These are phyloP conservation scores for Arthromyces matolae DNA, from an alignment of 768 basidiomycete genomes.

Conservation along the genomic window DNA sequence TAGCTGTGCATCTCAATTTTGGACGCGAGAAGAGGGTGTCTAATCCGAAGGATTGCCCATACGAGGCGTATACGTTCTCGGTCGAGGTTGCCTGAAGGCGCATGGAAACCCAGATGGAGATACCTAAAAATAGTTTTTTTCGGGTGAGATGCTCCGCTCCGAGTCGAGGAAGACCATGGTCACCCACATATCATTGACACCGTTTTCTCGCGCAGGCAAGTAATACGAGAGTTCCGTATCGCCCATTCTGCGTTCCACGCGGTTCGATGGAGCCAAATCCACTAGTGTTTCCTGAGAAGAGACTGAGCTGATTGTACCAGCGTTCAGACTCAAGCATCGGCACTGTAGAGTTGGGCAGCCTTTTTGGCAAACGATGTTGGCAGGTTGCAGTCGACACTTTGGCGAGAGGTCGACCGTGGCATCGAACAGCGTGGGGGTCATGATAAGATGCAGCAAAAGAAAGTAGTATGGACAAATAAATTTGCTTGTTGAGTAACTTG, in stretches of 20 bases:
- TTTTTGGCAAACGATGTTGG: background rate
- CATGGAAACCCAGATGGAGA: slow-evolving; percentile 65
- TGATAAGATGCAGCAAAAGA: too few species aligned
- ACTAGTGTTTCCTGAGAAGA: slow-evolving; percentile 19
- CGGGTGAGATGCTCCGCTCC: background rate
- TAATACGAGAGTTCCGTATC: slow-evolving; percentile 80
- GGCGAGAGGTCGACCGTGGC: background rate
- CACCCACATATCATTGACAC: slow-evolving; percentile 83
- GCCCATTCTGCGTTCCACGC: slow-evolving; percentile 55
- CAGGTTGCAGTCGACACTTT: background rate
- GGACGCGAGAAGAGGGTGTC: slow-evolving; percentile 73
- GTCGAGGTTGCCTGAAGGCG: slow-evolving; percentile 39
- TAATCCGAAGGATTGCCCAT: slow-evolving; percentile 69
- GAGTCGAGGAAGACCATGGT: background rate
- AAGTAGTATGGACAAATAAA: too few species aligned
- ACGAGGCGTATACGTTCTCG: slow-evolving; percentile 49
- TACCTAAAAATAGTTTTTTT: slow-evolving; percentile 49
- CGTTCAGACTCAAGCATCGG: background rate
- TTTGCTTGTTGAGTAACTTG: too few species aligned
- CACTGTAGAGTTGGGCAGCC: slow-evolving; percentile 6
- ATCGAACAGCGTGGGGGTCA: background rate
- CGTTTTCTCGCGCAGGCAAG: slow-evolving; percentile 70
- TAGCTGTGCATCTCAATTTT: slow-evolving; percentile 57
- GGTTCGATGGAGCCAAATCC: slow-evolving; percentile 7
- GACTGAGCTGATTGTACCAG: slow-evolving; percentile 3